phyloP scores from a whole-genome alignment of 2,329 filamentous ascomycete genomes.

The Purpureocillium takamizusanense region DNA sequence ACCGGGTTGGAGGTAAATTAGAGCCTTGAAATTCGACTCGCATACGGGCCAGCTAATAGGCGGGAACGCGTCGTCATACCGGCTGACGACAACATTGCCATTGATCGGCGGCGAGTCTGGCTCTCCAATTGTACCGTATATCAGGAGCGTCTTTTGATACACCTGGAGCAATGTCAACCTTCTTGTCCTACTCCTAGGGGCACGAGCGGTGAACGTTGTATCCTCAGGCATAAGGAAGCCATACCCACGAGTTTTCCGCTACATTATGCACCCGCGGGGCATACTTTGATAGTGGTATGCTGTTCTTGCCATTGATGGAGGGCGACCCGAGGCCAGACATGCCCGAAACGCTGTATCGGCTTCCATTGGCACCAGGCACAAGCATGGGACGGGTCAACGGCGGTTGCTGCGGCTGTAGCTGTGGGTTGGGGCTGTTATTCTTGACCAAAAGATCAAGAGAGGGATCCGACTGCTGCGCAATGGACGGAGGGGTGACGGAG shows the following conservation, averaged over 20 bases:
- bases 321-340: conserved; percentile 54
- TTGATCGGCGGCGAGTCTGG: conserved; percentile 59
- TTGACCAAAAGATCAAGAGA: conserved; percentile 54
- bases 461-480: conserved; percentile 56
- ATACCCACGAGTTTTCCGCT: conserved; percentile 75
- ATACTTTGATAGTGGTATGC: conserved; percentile 63
- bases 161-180: conserved; percentile 48
- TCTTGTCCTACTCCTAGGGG: not conserved
- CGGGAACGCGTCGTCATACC: conserved; percentile 80
- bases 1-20: conserved; percentile 84
- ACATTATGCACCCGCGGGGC: conserved; percentile 74
- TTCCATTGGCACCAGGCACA: conserved; percentile 30
- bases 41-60: conserved; percentile 78
- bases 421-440: conserved; percentile 25
- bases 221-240: conserved; percentile 22
- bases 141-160: conserved; percentile 79
- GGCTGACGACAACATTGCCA: conserved; percentile 68
- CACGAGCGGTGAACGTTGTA: not conserved
- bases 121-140: conserved; percentile 76
- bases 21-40: conserved; percentile 83
- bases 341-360: conserved; percentile 55
- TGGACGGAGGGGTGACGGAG: conserved; percentile 67
- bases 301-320: conserved; percentile 42
- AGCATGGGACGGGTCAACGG: conserved; percentile 26
- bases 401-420: conserved; percentile 8